phyloP scores from a whole-genome alignment of 2,329 filamentous ascomycete genomes.

The Thermothelomyces thermophilus region DNA sequence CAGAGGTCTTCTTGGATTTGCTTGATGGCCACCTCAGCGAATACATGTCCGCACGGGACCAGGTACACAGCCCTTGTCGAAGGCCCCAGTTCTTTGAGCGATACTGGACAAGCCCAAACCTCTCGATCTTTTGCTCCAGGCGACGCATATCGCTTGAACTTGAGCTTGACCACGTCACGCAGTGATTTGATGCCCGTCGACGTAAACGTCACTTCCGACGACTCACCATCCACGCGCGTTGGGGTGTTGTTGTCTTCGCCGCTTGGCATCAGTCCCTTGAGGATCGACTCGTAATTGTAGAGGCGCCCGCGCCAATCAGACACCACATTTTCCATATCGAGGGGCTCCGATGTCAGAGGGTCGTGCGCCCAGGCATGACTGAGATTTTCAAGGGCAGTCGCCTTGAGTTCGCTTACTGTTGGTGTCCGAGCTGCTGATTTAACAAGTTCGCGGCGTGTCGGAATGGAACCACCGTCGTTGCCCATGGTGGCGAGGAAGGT shows the following conservation, averaged over 20 bases:
- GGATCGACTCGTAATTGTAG: constrained; percentile 90
- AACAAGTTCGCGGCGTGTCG: constrained; percentile 90
- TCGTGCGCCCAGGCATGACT: constrained; percentile 83
- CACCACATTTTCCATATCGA: constrained; percentile 65
- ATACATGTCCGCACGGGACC: constrained; percentile 92
- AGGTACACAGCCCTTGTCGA: constrained; percentile 76
- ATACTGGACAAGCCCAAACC: constrained; percentile 78
- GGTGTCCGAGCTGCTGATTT: constrained; percentile 82
- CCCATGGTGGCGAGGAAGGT: constrained; percentile 56
- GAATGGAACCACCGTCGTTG: constrained; percentile 96
- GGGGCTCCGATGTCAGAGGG: constrained; percentile 71
- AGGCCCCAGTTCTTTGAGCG: constrained; percentile 77
- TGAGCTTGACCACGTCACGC: constrained; percentile 80
- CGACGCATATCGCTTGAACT: constrained; percentile 50
- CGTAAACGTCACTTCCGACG: constrained; percentile 34
- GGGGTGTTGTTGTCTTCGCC: constrained; percentile 41
- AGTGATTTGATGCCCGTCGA: constrained; percentile 65
- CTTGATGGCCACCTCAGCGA: constrained; percentile 77
- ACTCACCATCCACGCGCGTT: constrained; percentile 21
- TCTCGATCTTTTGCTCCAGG: constrained; percentile 41
- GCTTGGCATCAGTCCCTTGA: constrained; percentile 52
- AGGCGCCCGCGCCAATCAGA: constrained; percentile 78
- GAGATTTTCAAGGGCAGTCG: constrained; percentile 76
- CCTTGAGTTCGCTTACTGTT: constrained; percentile 81
- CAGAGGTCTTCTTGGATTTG: constrained; percentile 62